Evolutionary conservation across 805 yeast genomes (phyloP).

Genomic region (Spathaspora passalidarum): DNA sequence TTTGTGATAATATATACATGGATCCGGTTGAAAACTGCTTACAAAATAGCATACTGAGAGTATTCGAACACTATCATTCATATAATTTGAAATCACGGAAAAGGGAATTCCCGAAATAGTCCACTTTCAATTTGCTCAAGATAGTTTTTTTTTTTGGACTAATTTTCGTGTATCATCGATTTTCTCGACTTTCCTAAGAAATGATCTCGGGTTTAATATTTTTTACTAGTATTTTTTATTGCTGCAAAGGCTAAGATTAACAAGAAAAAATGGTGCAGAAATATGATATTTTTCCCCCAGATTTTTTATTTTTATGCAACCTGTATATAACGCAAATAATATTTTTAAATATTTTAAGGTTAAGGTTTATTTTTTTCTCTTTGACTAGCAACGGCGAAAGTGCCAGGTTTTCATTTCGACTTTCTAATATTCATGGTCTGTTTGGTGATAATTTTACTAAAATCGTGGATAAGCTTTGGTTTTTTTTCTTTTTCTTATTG

Average conservation of each 20-base stretch:
- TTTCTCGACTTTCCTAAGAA: not conserved
- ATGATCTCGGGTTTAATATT: not conserved
- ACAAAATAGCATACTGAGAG: no score
- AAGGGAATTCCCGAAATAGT: not conserved
- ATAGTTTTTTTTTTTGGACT: not conserved
- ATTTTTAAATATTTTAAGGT: not conserved
- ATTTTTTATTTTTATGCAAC: not conserved
- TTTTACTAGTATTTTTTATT: not conserved
- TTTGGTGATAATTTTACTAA: not conserved
- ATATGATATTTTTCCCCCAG: not conserved
- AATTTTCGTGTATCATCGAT: not conserved
- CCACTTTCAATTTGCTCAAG: not conserved
- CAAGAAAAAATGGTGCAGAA: not conserved
- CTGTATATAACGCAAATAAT: not conserved
- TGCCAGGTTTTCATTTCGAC: not conserved
- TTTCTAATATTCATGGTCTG: no score
- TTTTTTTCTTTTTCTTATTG: not conserved
- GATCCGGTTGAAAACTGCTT: no score
- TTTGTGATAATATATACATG: no score
- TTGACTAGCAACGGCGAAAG: not conserved
- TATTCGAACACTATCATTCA: no score
- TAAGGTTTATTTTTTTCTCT: not conserved
- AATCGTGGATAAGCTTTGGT: not conserved
- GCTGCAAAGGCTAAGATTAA: not conserved
- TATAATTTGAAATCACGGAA: not conserved